These are phyloP conservation scores for Starmerella vaccinii DNA, from an alignment of 805 yeast genomes.

Conservation along the genomic window DNA sequence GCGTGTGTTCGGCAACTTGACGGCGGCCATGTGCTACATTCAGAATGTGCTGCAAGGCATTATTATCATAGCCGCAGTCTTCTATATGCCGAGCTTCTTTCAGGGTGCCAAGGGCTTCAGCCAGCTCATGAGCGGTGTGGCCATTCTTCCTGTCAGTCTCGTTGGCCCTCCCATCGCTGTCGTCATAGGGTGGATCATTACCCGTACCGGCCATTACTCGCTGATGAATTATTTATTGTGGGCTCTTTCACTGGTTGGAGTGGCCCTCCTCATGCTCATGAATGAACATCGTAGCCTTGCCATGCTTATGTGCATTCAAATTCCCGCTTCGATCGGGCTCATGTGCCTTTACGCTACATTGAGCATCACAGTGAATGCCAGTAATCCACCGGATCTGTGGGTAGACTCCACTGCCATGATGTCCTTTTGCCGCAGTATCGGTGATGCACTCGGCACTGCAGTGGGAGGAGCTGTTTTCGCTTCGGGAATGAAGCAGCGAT, in stretches of 20 bases:
- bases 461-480: conserved; percentile 30
- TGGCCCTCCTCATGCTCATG: conserved; percentile 37
- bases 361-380: conserved; percentile 27
- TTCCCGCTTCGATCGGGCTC: conserved; percentile 39
- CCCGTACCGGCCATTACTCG: conserved; percentile 35
- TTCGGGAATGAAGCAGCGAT: conserved; percentile 20
- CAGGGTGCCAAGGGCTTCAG: conserved; percentile 38
- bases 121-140: conserved; percentile 40
- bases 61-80: conserved; percentile 26
- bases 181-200: conserved; percentile 35
- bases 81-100: conserved; percentile 40
- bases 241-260: conserved; percentile 36
- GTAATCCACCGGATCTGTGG: conserved; percentile 26
- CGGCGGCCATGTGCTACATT: conserved; percentile 35
- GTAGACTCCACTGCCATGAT: conserved; percentile 29
- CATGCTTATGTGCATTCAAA: conserved; percentile 37
- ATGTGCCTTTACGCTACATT: conserved; percentile 40
- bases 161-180: conserved; percentile 33
- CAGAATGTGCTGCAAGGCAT: conserved; percentile 37
- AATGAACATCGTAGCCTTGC: conserved; percentile 32
- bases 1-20: conserved; percentile 34
- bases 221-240: conserved; percentile 34
- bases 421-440: conserved; percentile 27
- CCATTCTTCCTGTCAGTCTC: conserved; percentile 37
- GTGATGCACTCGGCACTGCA: conserved; percentile 30